Base-by-base conservation (phyloP, 176 grass and related monocot genomes). In the Phoenix dactylifera region DNA sequence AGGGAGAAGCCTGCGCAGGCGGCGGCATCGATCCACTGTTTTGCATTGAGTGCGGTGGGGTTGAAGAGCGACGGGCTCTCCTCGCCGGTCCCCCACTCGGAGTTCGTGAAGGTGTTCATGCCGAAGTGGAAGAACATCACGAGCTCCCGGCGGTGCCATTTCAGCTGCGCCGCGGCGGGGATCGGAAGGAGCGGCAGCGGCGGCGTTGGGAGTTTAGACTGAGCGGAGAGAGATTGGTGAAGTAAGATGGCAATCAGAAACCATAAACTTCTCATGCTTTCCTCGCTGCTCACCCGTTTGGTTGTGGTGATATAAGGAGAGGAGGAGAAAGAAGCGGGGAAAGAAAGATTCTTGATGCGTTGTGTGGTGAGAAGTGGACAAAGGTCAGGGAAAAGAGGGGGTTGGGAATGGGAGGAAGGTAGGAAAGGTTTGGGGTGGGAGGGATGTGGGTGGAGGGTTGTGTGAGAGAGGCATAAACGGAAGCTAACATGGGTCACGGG, bases 121-220 rank as follows among this genome's bases (percentile, higher is more conserved):
- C 92, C 87, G 78, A 97, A 97, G 74, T 97, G 92, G 69, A 97
- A 97, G 81, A 97, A 97, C 92, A 91, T 83, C 79, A 97, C 88
- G 65, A 97, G 57, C 82, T 91, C 87, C 0, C 87, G 87, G 1
- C 92, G 87, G 49, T 88, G 87, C 92, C 92, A 97, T 55, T 16
- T 61, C 17, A 97, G 80, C 71, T 97, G 92, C 70, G 92, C 17
- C 62, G 76, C 84, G 30, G 76, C 73, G n/a, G 92, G 92, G 26
- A 91, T 18, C 19, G 92, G 87, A 30, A 59, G 72, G 51, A 88
- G 50, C 39, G 84, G 87, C 22, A 91, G 78, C 51, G 92, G 92
- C 44, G 84, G 66, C 50, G 74, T 76, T 25, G 39, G 50, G 44
- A 54, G 24, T 63, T 59, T 51, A 22, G 24, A 72, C 18, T 24